A percentile compares a stretch with the other conserved stretches of the same genome.
Conservation (phyloP, 306 rosid species). For the Cicer pinnatifidum region DNA sequence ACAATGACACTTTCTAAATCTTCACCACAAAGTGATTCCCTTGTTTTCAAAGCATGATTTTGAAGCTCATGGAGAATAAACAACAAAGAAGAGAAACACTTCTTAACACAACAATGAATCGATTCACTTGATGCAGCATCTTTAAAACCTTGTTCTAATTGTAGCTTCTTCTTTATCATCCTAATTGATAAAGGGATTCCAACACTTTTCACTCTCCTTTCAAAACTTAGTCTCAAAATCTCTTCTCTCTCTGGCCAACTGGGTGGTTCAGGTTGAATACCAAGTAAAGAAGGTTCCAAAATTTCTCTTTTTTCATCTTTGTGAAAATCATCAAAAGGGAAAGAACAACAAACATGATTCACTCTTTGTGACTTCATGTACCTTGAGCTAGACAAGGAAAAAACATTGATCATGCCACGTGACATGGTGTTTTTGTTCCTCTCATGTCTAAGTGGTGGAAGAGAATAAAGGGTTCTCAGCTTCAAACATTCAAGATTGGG, state of each 20-base stretch:
- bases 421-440: slow-evolving; percentile 34
- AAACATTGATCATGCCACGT: slow-evolving; percentile 33
- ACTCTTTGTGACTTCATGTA: slow-evolving; percentile 37
- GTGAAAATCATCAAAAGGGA: slow-evolving; percentile 49
- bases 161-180: slow-evolving; percentile 67
- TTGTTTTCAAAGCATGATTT: slow-evolving; percentile 59
- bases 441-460: slow-evolving; percentile 37
- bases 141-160: slow-evolving; percentile 44
- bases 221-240: slow-evolving; percentile 50
- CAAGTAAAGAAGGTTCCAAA: slow-evolving; percentile 59
- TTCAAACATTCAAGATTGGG: slow-evolving; percentile 50
- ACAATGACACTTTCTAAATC: slow-evolving; percentile 57
- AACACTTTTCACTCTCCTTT: slow-evolving; percentile 55
- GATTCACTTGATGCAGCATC: slow-evolving; percentile 48
- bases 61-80: slow-evolving; percentile 69
- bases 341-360: slow-evolving; percentile 42
- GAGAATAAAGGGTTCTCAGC: slow-evolving; percentile 41
- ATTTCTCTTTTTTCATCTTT: slow-evolving; percentile 42
- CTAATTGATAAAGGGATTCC: slow-evolving; percentile 64
- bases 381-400: slow-evolving; percentile 25
- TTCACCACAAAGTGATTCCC: slow-evolving; percentile 58
- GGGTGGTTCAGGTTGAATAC: slow-evolving; percentile 64
- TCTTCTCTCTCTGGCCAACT: slow-evolving; percentile 69
- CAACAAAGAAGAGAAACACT: slow-evolving; percentile 65
- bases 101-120: slow-evolving; percentile 56